Base-by-base conservation (phyloP, 164 flowering plant species). In the Liriodendron chinense region DNA sequence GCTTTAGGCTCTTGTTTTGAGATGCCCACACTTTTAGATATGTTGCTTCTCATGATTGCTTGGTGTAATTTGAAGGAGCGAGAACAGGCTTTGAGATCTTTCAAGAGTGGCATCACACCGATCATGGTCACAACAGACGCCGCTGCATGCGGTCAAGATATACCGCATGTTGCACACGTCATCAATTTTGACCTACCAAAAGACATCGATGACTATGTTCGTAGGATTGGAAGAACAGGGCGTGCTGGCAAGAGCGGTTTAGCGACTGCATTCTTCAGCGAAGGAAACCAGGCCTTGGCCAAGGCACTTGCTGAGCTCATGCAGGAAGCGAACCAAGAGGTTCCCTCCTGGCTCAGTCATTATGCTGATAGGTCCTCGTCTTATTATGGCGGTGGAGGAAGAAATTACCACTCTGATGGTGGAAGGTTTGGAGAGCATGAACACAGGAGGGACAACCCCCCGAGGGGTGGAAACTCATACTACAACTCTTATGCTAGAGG, bases 81-180 rank as follows among this genome's bases (percentile, higher is more conserved):
- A 25, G 93, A 88, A 75, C 75, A 78, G 12, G 91, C 93, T 0
- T 65, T 90, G 80, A 84, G 84, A 72, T 86, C 86, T 4, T 90
- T 90, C 84, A 88, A 80, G 73, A 85, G 65, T 70, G 93, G 93
- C 5, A 59, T 47, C 0, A 86, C 87, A 8, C 93, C 91, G 24
- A 86, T 88, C 24, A 64, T 90, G 86, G 91, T 90, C 3, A 92
- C 94, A 25, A 91, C 92, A 26, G 91, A 90, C 81, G 94, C 89
- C 22, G 94, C 94, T 62, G 84, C 94, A 70, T 80, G 92, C 3
- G 94, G 94, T 16, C 79, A 89, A 47, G 94, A 91, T 70, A 84
- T 91, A 16, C 91, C 92, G 7, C 83, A 85, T 72, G 92, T 91
- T 73, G 80, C 89, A 0, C 94, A 91, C 78, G 92, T 91, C n/a